A percentile compares a stretch with the other conserved stretches of the same genome.
phyloP scores from a whole-genome alignment of 31 red algal species.

The Porphyra umbilicalis region DNA sequence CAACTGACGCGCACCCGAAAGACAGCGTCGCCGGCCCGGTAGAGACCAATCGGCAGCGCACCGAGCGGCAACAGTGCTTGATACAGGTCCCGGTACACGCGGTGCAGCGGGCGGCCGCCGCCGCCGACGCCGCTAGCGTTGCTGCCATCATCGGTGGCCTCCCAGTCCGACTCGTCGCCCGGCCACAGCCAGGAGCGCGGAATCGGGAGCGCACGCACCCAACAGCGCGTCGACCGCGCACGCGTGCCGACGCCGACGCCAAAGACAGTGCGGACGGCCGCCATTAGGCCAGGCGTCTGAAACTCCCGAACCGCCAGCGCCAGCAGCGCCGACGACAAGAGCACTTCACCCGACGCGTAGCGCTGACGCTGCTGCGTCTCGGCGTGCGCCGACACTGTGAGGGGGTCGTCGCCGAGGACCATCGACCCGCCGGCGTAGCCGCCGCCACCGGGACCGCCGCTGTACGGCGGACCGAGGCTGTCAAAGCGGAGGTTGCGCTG shows the following conservation, averaged over 20 bases:
- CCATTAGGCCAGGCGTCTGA: slow-evolving; percentile 66
- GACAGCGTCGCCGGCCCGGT: slow-evolving; percentile 55
- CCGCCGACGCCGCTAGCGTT: background rate
- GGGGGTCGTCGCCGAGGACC: background rate
- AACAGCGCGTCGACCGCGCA: slow-evolving; percentile 42
- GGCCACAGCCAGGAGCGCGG: slow-evolving; percentile 41
- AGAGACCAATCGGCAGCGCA: slow-evolving; percentile 53
- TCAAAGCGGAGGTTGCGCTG: background rate
- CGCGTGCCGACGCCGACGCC: slow-evolving; percentile 57
- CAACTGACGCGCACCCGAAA: slow-evolving; percentile 40
- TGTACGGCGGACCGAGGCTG: background rate
- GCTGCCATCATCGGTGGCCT: background rate
- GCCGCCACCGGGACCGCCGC: background rate
- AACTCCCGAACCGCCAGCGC: slow-evolving; percentile 68
- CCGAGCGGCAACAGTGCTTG: slow-evolving; percentile 44
- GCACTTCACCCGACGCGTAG: slow-evolving; percentile 80
- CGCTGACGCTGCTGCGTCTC: slow-evolving; percentile 18
- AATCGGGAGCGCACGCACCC: slow-evolving; percentile 56
- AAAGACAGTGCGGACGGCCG: slow-evolving; percentile 64
- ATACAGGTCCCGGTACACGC: slow-evolving; percentile 69
- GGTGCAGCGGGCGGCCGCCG: background rate
- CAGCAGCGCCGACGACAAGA: slow-evolving; percentile 58
- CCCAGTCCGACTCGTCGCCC: slow-evolving; percentile 2
- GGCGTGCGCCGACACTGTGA: background rate
- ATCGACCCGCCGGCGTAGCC: background rate